Evolutionary conservation across 352 stramenopile genomes (phyloP).

Genomic region (Elongisporangium anandrum): DNA sequence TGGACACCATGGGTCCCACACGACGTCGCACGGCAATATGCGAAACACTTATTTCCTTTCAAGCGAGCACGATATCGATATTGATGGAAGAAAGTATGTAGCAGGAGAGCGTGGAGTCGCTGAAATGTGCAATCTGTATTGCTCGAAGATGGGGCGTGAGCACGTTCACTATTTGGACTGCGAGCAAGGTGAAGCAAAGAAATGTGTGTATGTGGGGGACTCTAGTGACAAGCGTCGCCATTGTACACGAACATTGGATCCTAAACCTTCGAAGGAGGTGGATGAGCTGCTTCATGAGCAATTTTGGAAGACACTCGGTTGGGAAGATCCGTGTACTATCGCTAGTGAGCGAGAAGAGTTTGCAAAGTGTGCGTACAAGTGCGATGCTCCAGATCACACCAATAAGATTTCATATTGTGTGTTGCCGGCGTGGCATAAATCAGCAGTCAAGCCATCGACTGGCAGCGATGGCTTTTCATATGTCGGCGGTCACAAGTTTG

Average conservation of each 20-base stretch:
- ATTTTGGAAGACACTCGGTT: constrained; percentile 74
- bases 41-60: constrained; percentile 69
- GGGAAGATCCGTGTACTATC: constrained; percentile 65
- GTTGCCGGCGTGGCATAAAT: constrained; percentile 60
- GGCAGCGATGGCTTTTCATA: constrained; percentile 47
- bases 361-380: constrained; percentile 67
- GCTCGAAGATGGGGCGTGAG: constrained; percentile 68
- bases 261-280: constrained; percentile 40
- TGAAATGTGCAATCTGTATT: constrained; percentile 83
- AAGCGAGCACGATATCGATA: constrained; percentile 51
- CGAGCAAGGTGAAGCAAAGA: constrained; percentile 22
- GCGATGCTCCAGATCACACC: constrained; percentile 61
- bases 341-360: constrained; percentile 56
- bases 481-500: constrained; percentile 65
- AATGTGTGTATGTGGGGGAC: constrained; percentile 49
- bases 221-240: constrained; percentile 58
- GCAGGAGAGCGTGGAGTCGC: constrained; percentile 57
- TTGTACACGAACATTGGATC: constrained; percentile 47
- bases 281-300: constrained; percentile 74
- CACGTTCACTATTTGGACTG: constrained; percentile 78
- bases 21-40: constrained; percentile 80
- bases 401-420: constrained; percentile 56
- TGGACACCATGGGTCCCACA: constrained; percentile 46
- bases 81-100: constrained; percentile 70
- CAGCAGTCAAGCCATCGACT: constrained; percentile 14